These are phyloP conservation scores for Sanguinoderma infundibulare DNA, from an alignment of 1,284 basidiomycete genomes.

Conservation along the genomic window DNA sequence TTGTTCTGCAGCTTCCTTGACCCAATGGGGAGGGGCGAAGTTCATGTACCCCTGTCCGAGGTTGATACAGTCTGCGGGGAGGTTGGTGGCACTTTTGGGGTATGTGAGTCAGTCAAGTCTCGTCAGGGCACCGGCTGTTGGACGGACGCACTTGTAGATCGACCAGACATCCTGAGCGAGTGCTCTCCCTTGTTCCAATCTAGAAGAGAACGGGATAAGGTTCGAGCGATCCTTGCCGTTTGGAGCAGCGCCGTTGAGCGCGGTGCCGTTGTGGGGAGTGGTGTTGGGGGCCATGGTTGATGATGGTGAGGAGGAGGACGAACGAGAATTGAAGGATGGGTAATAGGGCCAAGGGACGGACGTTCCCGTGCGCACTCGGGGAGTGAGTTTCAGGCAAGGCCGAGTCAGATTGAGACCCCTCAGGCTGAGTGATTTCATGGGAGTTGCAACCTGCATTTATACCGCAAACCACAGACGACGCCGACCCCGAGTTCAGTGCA, in stretches of 20 bases:
- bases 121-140: slow-evolving; percentile 10
- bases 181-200: slow-evolving; percentile 74
- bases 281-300: slow-evolving; percentile 12
- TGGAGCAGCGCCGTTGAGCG: slow-evolving; percentile 21
- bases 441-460: neutral
- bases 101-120: slow-evolving; percentile 18
- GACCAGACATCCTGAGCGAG: slow-evolving; percentile 89
- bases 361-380: neutral
- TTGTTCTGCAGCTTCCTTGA: slow-evolving; percentile 75
- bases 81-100: slow-evolving; percentile 71
- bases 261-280: too few species aligned
- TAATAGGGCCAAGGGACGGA: neutral
- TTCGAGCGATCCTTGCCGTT: slow-evolving; percentile 46
- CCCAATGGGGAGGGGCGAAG: slow-evolving; percentile 85
- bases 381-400: slow-evolving; percentile 1
- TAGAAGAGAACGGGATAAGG: slow-evolving; percentile 66
- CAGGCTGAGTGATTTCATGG: neutral
- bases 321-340: slow-evolving; percentile 5
- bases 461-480: neutral
- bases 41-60: slow-evolving; percentile 97
- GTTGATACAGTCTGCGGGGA: slow-evolving; percentile 88
- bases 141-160: slow-evolving; percentile 79
- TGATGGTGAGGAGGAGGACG: slow-evolving; percentile 3
- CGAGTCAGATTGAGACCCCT: neutral
- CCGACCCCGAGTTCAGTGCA: neutral